Conservation (phyloP, 139 green algal species). For the Tetradesmus lagerheimii region DNA sequence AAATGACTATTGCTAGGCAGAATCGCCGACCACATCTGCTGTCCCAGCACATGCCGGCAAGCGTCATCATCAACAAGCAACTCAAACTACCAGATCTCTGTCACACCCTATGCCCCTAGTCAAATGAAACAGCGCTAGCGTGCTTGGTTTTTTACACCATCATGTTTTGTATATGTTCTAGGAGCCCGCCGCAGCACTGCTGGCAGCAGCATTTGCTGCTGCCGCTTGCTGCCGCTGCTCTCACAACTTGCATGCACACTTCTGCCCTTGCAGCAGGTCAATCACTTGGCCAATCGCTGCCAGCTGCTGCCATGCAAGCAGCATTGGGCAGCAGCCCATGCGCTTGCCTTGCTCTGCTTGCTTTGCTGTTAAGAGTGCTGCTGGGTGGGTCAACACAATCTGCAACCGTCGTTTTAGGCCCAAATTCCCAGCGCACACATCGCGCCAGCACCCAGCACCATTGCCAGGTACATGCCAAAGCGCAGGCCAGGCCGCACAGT, state of each 20-base stretch:
- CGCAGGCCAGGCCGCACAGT: constrained; percentile 21
- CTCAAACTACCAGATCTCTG: not conserved
- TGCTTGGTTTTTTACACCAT: not conserved
- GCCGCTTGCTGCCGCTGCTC: not conserved
- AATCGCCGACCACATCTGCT: too few relatives aligned
- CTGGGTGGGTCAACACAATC: too few relatives aligned
- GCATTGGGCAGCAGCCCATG: not conserved
- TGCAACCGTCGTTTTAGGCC: not conserved
- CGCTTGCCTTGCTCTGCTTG: not conserved
- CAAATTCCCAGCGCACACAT: constrained; percentile 68
- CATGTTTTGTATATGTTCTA: too few relatives aligned
- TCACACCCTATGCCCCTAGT: not conserved
- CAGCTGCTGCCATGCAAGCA: not conserved
- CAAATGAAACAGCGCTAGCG: not conserved
- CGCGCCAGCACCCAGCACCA: constrained; percentile 50
- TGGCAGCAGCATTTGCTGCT: not conserved
- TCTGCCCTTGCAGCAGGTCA: too few relatives aligned
- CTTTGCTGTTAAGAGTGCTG: too few relatives aligned
- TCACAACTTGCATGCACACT: not conserved
- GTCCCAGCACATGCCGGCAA: not conserved
- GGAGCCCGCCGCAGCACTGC: not conserved
- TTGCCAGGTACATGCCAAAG: constrained; percentile 42
- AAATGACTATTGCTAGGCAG: too few relatives aligned
- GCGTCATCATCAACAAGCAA: not conserved
- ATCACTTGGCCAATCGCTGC: too few relatives aligned